phyloP scores from a whole-genome alignment of 2,329 filamentous ascomycete genomes.

The Fusarium tjaetaba region DNA sequence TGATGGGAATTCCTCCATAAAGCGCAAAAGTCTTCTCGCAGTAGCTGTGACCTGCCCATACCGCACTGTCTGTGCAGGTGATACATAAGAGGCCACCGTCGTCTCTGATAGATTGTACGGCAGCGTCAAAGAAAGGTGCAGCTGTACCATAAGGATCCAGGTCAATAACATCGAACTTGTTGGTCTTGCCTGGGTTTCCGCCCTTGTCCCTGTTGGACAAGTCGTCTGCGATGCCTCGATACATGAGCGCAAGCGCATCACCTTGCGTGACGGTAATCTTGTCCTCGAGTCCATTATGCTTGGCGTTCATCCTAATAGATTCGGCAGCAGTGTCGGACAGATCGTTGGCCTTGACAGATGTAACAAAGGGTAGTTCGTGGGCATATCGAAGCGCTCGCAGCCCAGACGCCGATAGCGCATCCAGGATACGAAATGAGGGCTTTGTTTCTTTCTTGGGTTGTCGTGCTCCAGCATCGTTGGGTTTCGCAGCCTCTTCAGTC shows the following conservation, averaged over 20 bases:
- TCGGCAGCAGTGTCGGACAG: constrained; percentile 80
- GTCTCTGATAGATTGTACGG: constrained; percentile 82
- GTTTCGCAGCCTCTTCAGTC: constrained; percentile 21
- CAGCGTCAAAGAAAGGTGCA: constrained; percentile 89
- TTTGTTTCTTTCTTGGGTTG: constrained; percentile 45
- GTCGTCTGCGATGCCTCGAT: constrained; percentile 70
- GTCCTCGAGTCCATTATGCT: constrained; percentile 79
- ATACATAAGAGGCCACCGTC: constrained; percentile 93
- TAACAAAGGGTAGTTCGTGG: constrained; percentile 86
- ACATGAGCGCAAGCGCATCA: constrained; percentile 94
- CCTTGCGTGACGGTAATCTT: constrained; percentile 79
- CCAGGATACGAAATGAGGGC: constrained; percentile 81
- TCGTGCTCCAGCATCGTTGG: constrained; percentile 25
- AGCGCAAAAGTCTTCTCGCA: constrained; percentile 92
- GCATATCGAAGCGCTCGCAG: constrained; percentile 91
- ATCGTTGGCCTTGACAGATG: constrained; percentile 88
- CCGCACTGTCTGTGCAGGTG: constrained; percentile 94
- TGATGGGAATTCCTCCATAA: constrained; percentile 91
- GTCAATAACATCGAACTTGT: constrained; percentile 91
- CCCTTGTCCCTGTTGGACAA: constrained; percentile 54
- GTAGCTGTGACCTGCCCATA: constrained; percentile 95
- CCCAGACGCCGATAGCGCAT: constrained; percentile 93
- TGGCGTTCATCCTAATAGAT: constrained; percentile 84
- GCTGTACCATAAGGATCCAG: constrained; percentile 96
- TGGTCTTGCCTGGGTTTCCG: constrained; percentile 52